Evolutionary conservation across 257 asterid genomes (phyloP), one percentile per base, ranked within the genome.

Genomic region (Solanum chmielewskii): DNA sequence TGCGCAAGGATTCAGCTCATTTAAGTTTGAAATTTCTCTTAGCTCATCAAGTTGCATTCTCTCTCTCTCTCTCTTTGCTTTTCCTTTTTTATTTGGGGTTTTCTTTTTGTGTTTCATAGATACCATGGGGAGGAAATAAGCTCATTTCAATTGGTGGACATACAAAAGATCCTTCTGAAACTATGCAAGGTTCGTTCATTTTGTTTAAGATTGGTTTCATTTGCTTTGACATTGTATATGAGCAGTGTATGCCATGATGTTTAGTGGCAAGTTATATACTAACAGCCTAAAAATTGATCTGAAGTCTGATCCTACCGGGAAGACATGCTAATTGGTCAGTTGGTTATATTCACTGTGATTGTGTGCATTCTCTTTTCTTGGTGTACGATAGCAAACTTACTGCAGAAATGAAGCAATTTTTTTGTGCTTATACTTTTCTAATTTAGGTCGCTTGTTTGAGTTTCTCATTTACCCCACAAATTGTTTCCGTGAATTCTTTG

Each of bases 81-180:
- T 47, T 47, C 60, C 16, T 42, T 44, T 25, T 25, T 23, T 25
- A 76, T 29, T 83, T 45, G 64, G 29, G 76, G 86, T 56, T 76
- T 87, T 33, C 49, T 86, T 86, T 45, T 88, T 60, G 87, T 68
- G 27, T 18, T 37, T 90, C 86, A 21, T 86, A 97, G 99, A 94
- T 95, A 89, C 94, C 99, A 21, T 95, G 99, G 98, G 96, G 91
- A 52, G 98, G 98, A 90, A 93, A 90, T 88, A 93, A 94, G 94
- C 97, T 97, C 92, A 95, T 97, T 91, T 94, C 98, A 66, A 91
- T 95, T 85, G 98, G 97, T 90, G 99, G 99, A 90, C 98, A 95
- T 88, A 85, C 97, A 78, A 97, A 95, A 93, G 95, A 95, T 92
- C 96, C 97, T 88, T 90, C 94, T 71, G 98, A 97, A 92, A 88